Conservation (phyloP, 768 basidiomycete genomes). For the Tephrocybe sp. region DNA sequence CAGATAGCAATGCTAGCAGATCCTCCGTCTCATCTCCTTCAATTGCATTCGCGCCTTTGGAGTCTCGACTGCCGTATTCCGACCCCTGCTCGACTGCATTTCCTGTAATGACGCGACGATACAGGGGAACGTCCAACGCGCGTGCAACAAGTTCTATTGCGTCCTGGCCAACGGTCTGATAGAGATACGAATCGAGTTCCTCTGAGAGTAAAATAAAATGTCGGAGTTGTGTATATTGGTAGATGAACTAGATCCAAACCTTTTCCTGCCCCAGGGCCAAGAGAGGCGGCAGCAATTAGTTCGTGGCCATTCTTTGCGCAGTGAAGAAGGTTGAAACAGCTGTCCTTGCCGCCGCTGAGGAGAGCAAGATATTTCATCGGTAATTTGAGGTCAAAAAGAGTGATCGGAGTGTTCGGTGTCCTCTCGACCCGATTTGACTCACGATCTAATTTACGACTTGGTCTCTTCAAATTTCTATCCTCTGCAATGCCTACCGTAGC, state of each 20-base stretch:
- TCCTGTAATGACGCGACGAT: conserved; percentile 79
- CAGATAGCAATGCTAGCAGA: conserved; percentile 66
- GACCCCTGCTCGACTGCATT: conserved; percentile 75
- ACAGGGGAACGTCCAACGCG: conserved; percentile 85
- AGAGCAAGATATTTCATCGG: conserved; percentile 91
- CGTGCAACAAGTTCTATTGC: conserved; percentile 84
- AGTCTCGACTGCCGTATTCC: conserved; percentile 79
- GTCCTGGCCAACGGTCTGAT: conserved; percentile 98
- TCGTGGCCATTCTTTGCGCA: conserved; percentile 85
- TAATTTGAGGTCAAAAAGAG: conserved; percentile 14
- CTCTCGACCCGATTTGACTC: conserved; percentile 29
- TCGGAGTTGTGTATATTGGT: conserved; percentile 20
- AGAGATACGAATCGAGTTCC: conserved; percentile 97
- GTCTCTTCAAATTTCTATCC: conserved; percentile 16
- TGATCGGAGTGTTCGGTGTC: conserved; percentile 21
- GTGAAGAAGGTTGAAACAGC: conserved; percentile 93
- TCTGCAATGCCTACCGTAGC: conserved; percentile 87
- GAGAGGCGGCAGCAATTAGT: conserved; percentile 84
- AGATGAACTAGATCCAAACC: conserved; percentile 49
- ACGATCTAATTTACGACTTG: conserved; percentile 21
- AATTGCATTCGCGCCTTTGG: conserved; percentile 46
- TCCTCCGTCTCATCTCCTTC: conserved; percentile 96
- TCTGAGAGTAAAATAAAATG: conserved; percentile 50
- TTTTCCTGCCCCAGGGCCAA: conserved; percentile 82
- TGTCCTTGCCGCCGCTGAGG: conserved; percentile 97